Evolutionary conservation across 2,329 filamentous ascomycete species (phyloP).

Genomic region (Hypoxylon rubiginosum): DNA sequence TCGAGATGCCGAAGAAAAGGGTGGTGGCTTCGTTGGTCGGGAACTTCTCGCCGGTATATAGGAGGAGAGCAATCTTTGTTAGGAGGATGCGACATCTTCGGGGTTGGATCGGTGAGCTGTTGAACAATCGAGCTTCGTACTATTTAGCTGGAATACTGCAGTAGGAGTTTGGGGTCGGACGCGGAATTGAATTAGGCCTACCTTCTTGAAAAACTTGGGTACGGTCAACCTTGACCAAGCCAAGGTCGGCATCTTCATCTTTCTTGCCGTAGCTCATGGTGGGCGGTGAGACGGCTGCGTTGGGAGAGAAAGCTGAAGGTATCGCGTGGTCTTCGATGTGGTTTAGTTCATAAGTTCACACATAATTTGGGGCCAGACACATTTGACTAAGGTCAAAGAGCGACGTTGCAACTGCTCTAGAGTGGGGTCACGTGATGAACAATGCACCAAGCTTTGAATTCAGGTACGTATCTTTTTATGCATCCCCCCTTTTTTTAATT

Average conservation of each 20-base stretch:
- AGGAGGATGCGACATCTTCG: slow-evolving; percentile 97
- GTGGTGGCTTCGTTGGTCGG: slow-evolving; percentile 97
- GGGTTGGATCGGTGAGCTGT: slow-evolving; percentile 95
- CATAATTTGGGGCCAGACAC: slow-evolving; percentile 46
- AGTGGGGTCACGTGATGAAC: slow-evolving; percentile 23
- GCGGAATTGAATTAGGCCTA: slow-evolving; percentile 60
- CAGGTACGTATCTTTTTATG: slow-evolving; percentile 3
- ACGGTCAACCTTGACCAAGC: slow-evolving; percentile 96
- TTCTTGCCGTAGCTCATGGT: slow-evolving; percentile 98
- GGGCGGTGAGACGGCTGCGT: slow-evolving; percentile 55
- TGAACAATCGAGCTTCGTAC: slow-evolving; percentile 88
- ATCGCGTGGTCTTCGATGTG: slow-evolving; percentile 40
- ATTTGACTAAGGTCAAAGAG: slow-evolving; percentile 45
- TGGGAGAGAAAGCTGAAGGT: slow-evolving; percentile 49
- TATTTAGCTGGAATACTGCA: slow-evolving; percentile 54
- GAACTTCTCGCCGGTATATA: slow-evolving; percentile 98
- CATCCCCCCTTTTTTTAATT: background rate
- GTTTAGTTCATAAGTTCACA: slow-evolving; percentile 39
- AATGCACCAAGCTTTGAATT: background rate
- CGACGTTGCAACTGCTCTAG: slow-evolving; percentile 49
- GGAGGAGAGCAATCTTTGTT: slow-evolving; percentile 95
- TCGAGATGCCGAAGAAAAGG: slow-evolving; percentile 98
- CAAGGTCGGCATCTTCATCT: slow-evolving; percentile 95
- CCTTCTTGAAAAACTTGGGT: slow-evolving; percentile 99
- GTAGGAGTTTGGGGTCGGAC: slow-evolving; percentile 42